Evolutionary conservation across 768 basidiomycete species (phyloP), one percentile per base, ranked within the genome.

Genomic region (Suillus occidentalis): DNA sequence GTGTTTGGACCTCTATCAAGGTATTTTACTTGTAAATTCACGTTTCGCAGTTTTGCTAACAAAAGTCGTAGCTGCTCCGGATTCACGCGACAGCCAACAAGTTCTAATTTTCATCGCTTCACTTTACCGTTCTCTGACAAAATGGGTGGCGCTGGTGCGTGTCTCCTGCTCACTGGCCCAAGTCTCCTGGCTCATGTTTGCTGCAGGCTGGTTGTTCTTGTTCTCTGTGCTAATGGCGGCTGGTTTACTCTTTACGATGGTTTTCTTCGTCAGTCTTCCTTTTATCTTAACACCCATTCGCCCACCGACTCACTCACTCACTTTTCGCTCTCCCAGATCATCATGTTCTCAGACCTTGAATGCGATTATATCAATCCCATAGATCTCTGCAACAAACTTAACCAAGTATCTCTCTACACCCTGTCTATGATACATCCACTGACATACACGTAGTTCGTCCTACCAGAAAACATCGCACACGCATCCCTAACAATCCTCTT

Each of bases 361-460:
- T 97, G 95, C 84, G 95, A 97, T 85, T 99, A 98, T 82, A 97
- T 99, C 84, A 99, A 99, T 80, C 97, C 97, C 61, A 99, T 99
- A 87, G 97, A 99, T 79, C 89, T 99, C 45, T 99, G 97, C 81
- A 99, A 99, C 81, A 98, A 97, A 83, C 89, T 99, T 72, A 99
- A 99, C 76, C 93, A 95, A 80, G 97, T 97, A 68, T 55, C 84
- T 79, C 6, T 13, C 49, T 34, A 18, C 47, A 31, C 4, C 18
- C n/a, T 10, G 13, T 39, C 10, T 10, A 40, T 12, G 40, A 20
- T 8, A 2, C 6, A 42, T 6, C 1, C 6, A 12, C 58, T 42
- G 6, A 59, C 67, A 61, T 40, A 37, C 18, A 25, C 28, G 5
- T 71, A 99, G 97, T 99, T 99, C 75, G 94, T 99, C 60, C 83